Base-by-base conservation (phyloP, 2,329 filamentous ascomycete genomes). In the Mariannaea sp. region DNA sequence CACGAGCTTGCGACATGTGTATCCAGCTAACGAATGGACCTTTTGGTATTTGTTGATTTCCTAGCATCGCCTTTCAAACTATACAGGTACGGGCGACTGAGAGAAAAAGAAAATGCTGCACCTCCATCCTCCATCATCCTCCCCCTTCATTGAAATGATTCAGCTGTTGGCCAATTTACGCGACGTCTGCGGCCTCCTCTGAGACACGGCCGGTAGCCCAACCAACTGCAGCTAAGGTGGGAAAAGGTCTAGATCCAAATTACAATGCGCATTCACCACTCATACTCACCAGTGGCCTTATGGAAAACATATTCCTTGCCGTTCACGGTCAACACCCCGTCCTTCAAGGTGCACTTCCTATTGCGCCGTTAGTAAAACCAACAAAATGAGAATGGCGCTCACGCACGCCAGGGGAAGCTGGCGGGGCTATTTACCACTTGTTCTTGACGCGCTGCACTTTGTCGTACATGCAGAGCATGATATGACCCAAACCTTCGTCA, bases 371-470 rank as follows among this genome's bases (percentile, higher is more conserved):
- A 56, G 48, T 54, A 50, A 59, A 43, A 13, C 9, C 5, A 13
- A 13, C 44, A 53, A 56, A 49, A 22, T 32, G 32, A 53, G 55
- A 49, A 22, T 32, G 32, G 19, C 10, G 22, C n/a, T 19, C 22
- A 24, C 13, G 12, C n/a, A 17, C 10, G 40, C 13, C 19, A 16
- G 14, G n/a, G n/a, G n/a, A n/a, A 17, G 9, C 9, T n/a, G 45
- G 8, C n/a, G 10, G 35, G 57, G 39, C 7, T 20, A 33, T 80
- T 45, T 71, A 86, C 90, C 90, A 94, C 84, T 94, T 99, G 77
- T 97, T 99, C 86, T 99, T 99, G 67, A 97, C 94, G 41, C 94
- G 84, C 75, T 97, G 93, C 8, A 99, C 94, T 78, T 99, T 99
- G 78, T 99, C 94, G 71, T 99, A 99, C 71, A 96, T 97, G 78